Evolutionary conservation across 2,329 filamentous ascomycete species (phyloP).

Genomic region (Capronia americana): DNA sequence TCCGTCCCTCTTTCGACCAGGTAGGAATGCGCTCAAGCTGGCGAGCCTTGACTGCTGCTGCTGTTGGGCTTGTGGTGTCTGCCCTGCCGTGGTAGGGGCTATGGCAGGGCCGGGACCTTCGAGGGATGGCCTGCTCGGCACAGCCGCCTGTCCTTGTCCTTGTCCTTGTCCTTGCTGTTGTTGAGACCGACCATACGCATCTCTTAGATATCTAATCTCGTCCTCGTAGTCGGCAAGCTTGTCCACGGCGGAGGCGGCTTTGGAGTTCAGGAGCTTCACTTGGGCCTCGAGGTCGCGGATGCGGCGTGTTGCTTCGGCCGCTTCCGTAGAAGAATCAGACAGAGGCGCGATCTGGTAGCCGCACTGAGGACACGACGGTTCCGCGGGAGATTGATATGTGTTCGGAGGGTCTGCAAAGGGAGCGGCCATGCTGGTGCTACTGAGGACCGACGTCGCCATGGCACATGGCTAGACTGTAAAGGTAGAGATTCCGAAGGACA

Average conservation of each 20-base stretch:
- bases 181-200: slow-evolving; percentile 29
- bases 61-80: slow-evolving; percentile 17
- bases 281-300: slow-evolving; percentile 63
- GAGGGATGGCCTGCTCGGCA: slow-evolving; percentile 19
- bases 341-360: slow-evolving; percentile 44
- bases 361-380: slow-evolving; percentile 48
- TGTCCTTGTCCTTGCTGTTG: slow-evolving; percentile 33
- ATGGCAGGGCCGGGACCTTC: slow-evolving; percentile 23
- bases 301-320: slow-evolving; percentile 48
- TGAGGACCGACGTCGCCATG: slow-evolving; percentile 29
- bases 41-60: slow-evolving; percentile 31
- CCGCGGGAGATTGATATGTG: slow-evolving; percentile 10
- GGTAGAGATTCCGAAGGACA: neutral
- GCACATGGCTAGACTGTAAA: slow-evolving; percentile 18
- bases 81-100: slow-evolving; percentile 1
- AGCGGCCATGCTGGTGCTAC: slow-evolving; percentile 26
- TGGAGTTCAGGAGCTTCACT: slow-evolving; percentile 58
- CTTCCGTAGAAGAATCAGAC: slow-evolving; percentile 38
- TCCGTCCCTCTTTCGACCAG: slow-evolving; percentile 38
- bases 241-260: slow-evolving; percentile 60
- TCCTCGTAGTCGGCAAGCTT: slow-evolving; percentile 69
- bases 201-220: slow-evolving; percentile 60
- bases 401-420: slow-evolving; percentile 22
- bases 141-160: slow-evolving; percentile 34
- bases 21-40: slow-evolving; percentile 40